Base-by-base conservation (phyloP, 257 asterid genomes). In the Coffea canephora region DNA sequence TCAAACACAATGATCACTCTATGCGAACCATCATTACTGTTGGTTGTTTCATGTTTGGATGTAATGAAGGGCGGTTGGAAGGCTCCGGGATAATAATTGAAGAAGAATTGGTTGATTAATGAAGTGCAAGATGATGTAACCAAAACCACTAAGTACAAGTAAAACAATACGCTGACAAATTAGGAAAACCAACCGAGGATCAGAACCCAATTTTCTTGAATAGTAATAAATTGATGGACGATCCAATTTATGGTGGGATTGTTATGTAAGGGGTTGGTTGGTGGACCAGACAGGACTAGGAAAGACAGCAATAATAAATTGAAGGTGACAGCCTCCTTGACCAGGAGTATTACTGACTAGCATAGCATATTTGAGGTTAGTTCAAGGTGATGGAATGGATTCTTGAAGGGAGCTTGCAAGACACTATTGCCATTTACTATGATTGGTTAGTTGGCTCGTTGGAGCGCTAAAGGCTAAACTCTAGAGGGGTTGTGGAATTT, bases 211-310 rank as follows among this genome's bases (percentile, higher is more conserved):
- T 72, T 10, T 50, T 25, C 3, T 50, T 31, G 0, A 31, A 31
- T 31, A 31, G 31, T 3, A 3, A 10, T 21, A 54, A 57, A 55
- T 21, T 31, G 7, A 7, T 36, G 27, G 57, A 34, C 3, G 43
- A 57, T 52, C 27, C 25, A 62, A 72, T 31, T 73, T 64, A 34
- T 48, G 67, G 64, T 25, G 62, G 78, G 46, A 21, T 4, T 1
- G 45, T 11, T 79, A 25, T 36, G 10, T 4, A 6, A 23, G 23
- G 23, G 46, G 15, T 68, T 31, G 69, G 78, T 19, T 52, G 85
- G 69, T 77, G 82, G 68, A 69, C 36, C 73, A 71, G 41, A 23
- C 52, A 34, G 69, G 75, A 66, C 25, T 41, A 73, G 16, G 79
- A 39, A 73, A 73, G 54, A 64, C 82, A 73, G 1, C 43, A 39